Evolutionary conservation across 768 basidiomycete species (phyloP), one percentile per base, ranked within the genome.

Genomic region (Strobilomyces echinocephalus): DNA sequence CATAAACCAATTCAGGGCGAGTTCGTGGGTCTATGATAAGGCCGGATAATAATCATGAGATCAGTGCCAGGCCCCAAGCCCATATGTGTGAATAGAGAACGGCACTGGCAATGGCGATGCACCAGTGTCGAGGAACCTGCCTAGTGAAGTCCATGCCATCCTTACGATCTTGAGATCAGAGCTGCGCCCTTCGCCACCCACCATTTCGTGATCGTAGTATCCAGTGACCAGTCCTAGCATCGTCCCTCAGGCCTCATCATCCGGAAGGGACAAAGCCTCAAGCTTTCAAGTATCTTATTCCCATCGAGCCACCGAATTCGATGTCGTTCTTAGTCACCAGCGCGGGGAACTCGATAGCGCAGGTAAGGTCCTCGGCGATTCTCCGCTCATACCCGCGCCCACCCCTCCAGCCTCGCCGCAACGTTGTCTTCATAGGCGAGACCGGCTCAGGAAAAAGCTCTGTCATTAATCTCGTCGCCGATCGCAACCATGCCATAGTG

Each of bases 391-490:
- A 21, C 5, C 34, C 49, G 30, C 16, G 35, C 56, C 62, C 3
- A 60, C 18, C 15, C 24, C 41, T 39, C 47, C 42, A 62, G 62
- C 40, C 20, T 18, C 52, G 10, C 12, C 63, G 63, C 49, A 73
- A 76, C 7, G 70, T 58, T 46, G 66, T 68, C 35, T 74, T 64
- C 50, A 74, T 78, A 45, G 72, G 69, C 30, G 69, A 69, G 44
- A 63, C 57, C 1, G 69, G 67, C 39, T 54, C 59, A 1, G 67
- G 73, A 10, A 78, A 78, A 59, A 75, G 74, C 55, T 75, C 73
- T 0, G 58, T 77, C 20, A 63, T 78, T 54, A 78, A 77, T 47
- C 70, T 79, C 63, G 57, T 77, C 39, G 56, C 57, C 7, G 63
- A 55, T 20, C 24, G 31, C 7, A 31, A 65, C 1, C 35, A 15